A percentile compares a stretch with the other conserved stretches of the same genome.
Evolutionary conservation across 768 basidiomycete genomes (phyloP).

Genomic region (Stropharia rugosoannulata): DNA sequence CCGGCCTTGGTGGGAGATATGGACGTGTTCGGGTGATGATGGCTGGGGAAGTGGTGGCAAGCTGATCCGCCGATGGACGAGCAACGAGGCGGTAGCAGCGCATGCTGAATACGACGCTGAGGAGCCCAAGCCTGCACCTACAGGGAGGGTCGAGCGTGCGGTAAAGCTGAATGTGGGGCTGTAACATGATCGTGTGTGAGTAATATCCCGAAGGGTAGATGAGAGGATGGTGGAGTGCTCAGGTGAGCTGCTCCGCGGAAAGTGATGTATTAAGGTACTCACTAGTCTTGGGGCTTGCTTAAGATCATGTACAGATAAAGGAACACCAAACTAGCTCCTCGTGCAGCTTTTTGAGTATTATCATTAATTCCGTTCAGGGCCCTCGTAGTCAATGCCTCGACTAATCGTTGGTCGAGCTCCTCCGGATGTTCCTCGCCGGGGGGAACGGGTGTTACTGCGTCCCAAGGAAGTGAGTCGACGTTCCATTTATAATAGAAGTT

Average conservation of each 20-base stretch:
- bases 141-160: slow-evolving; percentile 85
- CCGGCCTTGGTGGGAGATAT: slow-evolving; percentile 64
- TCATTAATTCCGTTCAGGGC: slow-evolving; percentile 37
- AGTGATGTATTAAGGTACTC: slow-evolving; percentile 26
- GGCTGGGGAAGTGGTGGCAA: slow-evolving; percentile 51
- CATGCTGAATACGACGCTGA: slow-evolving; percentile 96
- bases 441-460: slow-evolving; percentile 54
- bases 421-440: slow-evolving; percentile 58
- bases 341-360: slow-evolving; percentile 33
- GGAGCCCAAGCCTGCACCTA: slow-evolving; percentile 95
- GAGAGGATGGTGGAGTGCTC: slow-evolving; percentile 1
- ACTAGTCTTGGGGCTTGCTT: slow-evolving; percentile 56
- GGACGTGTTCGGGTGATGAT: slow-evolving; percentile 48
- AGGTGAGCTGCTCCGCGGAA: slow-evolving; percentile 14
- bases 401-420: slow-evolving; percentile 67
- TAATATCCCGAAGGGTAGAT: slow-evolving; percentile 3
- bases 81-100: slow-evolving; percentile 74
- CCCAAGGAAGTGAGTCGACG: slow-evolving; percentile 77
- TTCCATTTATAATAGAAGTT: slow-evolving; percentile 83
- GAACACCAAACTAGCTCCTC: slow-evolving; percentile 64
- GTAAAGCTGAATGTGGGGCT: slow-evolving; percentile 82
- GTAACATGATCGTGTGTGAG: slow-evolving; percentile 3
- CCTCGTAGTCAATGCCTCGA: slow-evolving; percentile 64
- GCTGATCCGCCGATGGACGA: slow-evolving; percentile 69
- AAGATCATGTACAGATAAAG: slow-evolving; percentile 92